Evolutionary conservation across 129 eudicot species (phyloP).

Genomic region (Helianthus annuus): HanXRQr2.0-SUNRISE NC_035444.2:81938545-81939044

Average conservation of each 20-base stretch:
- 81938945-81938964: constrained; percentile 1
- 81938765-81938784: constrained; percentile 31
- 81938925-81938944: background rate
- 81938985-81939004: too few species aligned
- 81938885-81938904: constrained; percentile 51
- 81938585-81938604: constrained; percentile 29
- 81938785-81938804: constrained; percentile 33
- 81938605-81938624: constrained; percentile 31
- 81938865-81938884: background rate
- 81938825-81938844: constrained; percentile 13
- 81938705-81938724: constrained; percentile 18
- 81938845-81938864: background rate
- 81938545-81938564: constrained; percentile 60
- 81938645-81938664: constrained; percentile 30
- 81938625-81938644: constrained; percentile 42
- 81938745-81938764: constrained; percentile 27
- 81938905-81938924: constrained; percentile 9
- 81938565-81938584: constrained; percentile 68
- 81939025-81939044: constrained; percentile 32
- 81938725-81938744: background rate
- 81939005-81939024: too few species aligned
- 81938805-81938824: constrained; percentile 15
- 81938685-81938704: constrained; percentile 24
- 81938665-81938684: background rate
- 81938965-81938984: background rate